Evolutionary conservation across 2,329 filamentous ascomycete species (phyloP).

Genomic region (Pseudogymnoascus verrucosus): DNA sequence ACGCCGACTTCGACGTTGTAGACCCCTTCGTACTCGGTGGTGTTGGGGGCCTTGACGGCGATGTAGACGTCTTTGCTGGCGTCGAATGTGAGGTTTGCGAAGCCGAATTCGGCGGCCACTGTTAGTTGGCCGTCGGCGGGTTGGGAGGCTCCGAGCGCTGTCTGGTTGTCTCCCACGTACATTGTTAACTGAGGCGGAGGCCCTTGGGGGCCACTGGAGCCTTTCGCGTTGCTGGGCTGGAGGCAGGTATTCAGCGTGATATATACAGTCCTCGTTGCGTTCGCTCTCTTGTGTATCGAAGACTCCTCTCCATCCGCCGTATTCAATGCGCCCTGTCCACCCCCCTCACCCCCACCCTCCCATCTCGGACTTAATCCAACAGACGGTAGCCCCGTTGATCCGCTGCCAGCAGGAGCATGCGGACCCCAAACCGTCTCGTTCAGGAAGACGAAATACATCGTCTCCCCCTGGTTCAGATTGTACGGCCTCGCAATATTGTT

Average conservation of each 20-base stretch:
- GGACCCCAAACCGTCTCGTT: slow-evolving; percentile 44
- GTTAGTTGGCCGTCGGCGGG: slow-evolving; percentile 14
- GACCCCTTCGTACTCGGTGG: slow-evolving; percentile 45
- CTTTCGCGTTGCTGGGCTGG: slow-evolving; percentile 48
- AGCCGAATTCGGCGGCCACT: slow-evolving; percentile 20
- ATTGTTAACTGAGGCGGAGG: slow-evolving; percentile 66
- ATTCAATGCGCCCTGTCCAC: slow-evolving; percentile 10
- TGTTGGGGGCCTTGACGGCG: slow-evolving; percentile 61
- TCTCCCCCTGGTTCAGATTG: slow-evolving; percentile 55
- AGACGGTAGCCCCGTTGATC: slow-evolving; percentile 25
- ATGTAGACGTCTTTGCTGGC: slow-evolving; percentile 65
- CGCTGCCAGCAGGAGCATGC: slow-evolving; percentile 28
- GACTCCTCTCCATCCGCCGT: slow-evolving; percentile 11
- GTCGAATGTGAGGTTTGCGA: slow-evolving; percentile 47
- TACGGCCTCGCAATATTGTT: slow-evolving; percentile 58
- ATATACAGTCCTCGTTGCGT: slow-evolving; percentile 43
- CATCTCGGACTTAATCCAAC: slow-evolving; percentile 17
- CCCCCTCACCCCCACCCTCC: slow-evolving; percentile 15
- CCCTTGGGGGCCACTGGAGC: slow-evolving; percentile 11
- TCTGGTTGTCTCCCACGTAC: slow-evolving; percentile 61
- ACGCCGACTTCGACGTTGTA: slow-evolving; percentile 79
- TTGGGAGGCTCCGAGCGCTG: slow-evolving; percentile 52
- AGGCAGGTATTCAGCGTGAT: slow-evolving; percentile 81
- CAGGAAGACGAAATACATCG: slow-evolving; percentile 57
- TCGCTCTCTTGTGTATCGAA: slow-evolving; percentile 4